Percentiles rank a stretch among this genome's conserved stretches.
Conservation (phyloP, 768 basidiomycete species). For the Jaapia argillacea region DNA sequence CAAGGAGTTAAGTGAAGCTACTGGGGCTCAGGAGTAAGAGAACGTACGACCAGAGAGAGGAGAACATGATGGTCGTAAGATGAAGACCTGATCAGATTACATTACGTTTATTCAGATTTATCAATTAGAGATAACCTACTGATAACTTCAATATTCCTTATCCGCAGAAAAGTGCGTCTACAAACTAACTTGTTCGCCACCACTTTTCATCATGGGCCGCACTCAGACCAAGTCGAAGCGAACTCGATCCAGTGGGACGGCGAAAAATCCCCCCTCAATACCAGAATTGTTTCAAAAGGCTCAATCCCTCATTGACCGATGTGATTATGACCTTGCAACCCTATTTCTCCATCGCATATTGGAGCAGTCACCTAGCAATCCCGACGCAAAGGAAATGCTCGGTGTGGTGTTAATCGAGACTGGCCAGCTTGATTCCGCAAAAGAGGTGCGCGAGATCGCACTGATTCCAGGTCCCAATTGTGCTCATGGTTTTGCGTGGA, state of each 20-base stretch:
- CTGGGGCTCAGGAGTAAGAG: too few relatives aligned
- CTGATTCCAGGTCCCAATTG: too few relatives aligned
- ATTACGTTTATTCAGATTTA: too few relatives aligned
- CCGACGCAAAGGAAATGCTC: slow-evolving; percentile 69
- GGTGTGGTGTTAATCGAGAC: slow-evolving; percentile 73
- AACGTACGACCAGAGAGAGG: neutral
- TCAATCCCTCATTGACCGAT: slow-evolving; percentile 72
- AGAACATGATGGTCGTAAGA: neutral
- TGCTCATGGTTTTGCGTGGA: too few relatives aligned
- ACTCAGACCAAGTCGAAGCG: neutral
- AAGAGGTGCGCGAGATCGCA: slow-evolving; percentile 52
- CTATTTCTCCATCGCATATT: slow-evolving; percentile 63
- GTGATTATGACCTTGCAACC: slow-evolving; percentile 73
- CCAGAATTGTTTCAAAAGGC: slow-evolving; percentile 63
- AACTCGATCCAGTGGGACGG: neutral
- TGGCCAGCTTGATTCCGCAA: slow-evolving; percentile 67
- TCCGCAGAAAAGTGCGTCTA: too few relatives aligned
- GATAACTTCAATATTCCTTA: too few relatives aligned
- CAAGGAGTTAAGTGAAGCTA: too few relatives aligned
- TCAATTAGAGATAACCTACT: too few relatives aligned
- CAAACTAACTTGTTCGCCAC: too few relatives aligned
- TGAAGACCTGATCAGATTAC: too few relatives aligned
- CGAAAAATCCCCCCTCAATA: slow-evolving; percentile 19
- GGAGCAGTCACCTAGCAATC: slow-evolving; percentile 50
- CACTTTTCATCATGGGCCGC: neutral